Conservation (phyloP, 495 filamentous ascomycete genomes). For the Venustampulla echinocandica region DNA sequence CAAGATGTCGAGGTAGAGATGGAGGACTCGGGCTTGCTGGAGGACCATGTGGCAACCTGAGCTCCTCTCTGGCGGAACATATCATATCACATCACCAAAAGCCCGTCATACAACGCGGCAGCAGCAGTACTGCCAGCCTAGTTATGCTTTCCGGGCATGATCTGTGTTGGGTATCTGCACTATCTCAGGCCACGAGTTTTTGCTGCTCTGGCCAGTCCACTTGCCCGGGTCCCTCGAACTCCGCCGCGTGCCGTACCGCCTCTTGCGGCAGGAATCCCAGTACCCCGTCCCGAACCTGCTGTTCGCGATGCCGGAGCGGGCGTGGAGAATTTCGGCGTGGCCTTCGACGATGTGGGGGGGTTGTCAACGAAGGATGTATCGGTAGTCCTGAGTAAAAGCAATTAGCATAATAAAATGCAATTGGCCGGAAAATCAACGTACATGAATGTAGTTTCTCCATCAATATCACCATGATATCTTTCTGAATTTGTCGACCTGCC, state of each 20-base stretch:
- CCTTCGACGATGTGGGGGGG: slow-evolving; percentile 62
- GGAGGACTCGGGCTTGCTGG: slow-evolving; percentile 16
- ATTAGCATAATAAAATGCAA: slow-evolving; percentile 19
- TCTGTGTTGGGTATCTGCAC: slow-evolving; percentile 7
- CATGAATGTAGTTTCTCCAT: slow-evolving; percentile 83
- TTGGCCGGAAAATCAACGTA: slow-evolving; percentile 32
- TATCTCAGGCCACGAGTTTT: slow-evolving; percentile 31
- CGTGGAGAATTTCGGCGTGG: slow-evolving; percentile 54
- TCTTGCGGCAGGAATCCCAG: slow-evolving; percentile 14
- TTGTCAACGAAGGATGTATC: slow-evolving; percentile 93
- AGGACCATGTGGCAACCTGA: slow-evolving; percentile 15
- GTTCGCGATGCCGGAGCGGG: slow-evolving; percentile 33
- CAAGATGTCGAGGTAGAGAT: slow-evolving; percentile 24
- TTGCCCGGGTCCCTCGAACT: slow-evolving; percentile 30
- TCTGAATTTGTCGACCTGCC: slow-evolving; percentile 22
- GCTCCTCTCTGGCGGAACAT: slow-evolving; percentile 1
- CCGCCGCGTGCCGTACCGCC: slow-evolving; percentile 25
- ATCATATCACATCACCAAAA: too few relatives aligned
- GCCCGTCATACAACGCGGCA: neutral
- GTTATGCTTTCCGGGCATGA: too few relatives aligned
- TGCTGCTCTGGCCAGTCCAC: slow-evolving; percentile 37
- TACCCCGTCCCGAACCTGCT: slow-evolving; percentile 9
- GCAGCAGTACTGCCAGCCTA: neutral
- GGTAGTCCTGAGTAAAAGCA: slow-evolving; percentile 66
- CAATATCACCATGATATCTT: slow-evolving; percentile 27